A percentile compares a stretch with the other conserved stretches of the same genome.
Evolutionary conservation across 495 filamentous ascomycete genomes (phyloP).

Genomic region (Amphirosellinia nigrospora): DNA sequence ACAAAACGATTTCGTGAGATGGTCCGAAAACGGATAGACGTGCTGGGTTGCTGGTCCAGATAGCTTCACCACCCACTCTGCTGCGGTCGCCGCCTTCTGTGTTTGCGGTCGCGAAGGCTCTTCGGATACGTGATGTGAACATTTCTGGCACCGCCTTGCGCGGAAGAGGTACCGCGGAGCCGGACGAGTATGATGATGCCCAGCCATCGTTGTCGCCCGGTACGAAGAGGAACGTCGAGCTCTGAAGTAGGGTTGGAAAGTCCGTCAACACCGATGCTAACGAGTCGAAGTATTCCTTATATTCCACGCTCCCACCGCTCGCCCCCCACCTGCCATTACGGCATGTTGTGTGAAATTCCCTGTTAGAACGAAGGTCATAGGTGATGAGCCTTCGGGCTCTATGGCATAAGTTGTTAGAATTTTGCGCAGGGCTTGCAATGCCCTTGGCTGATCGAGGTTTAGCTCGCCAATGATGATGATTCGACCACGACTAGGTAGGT

Average conservation of each 20-base stretch:
- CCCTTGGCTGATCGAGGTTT: conserved; percentile 79
- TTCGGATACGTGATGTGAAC: conserved; percentile 82
- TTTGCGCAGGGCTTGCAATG: conserved; percentile 76
- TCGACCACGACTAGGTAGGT: conserved; percentile 50
- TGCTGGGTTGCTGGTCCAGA: conserved; percentile 88
- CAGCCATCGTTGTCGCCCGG: conserved; percentile 97
- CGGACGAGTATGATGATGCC: conserved; percentile 81
- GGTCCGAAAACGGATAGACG: conserved; percentile 83
- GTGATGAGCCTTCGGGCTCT: conserved; percentile 67
- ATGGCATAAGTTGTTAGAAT: conserved; percentile 72
- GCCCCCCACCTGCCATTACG: conserved; percentile 71
- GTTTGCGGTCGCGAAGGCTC: conserved; percentile 77
- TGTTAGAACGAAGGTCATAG: conserved; percentile 77
- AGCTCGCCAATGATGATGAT: conserved; percentile 81
- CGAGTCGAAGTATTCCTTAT: conserved; percentile 91
- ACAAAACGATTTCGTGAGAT: conserved; percentile 81
- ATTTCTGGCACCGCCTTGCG: conserved; percentile 77
- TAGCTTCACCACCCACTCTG: conserved; percentile 64
- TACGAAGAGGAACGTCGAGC: conserved; percentile 86
- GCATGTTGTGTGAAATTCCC: conserved; percentile 84
- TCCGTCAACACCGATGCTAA: conserved; percentile 84
- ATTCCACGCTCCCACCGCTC: conserved; percentile 80
- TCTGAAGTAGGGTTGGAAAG: conserved; percentile 79
- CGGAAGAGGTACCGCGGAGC: conserved; percentile 78
- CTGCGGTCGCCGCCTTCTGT: conserved; percentile 48